A percentile compares a stretch with the other conserved stretches of the same genome.
phyloP scores from a whole-genome alignment of 495 filamentous ascomycete genomes.

The Penicillium mononematosum region DNA sequence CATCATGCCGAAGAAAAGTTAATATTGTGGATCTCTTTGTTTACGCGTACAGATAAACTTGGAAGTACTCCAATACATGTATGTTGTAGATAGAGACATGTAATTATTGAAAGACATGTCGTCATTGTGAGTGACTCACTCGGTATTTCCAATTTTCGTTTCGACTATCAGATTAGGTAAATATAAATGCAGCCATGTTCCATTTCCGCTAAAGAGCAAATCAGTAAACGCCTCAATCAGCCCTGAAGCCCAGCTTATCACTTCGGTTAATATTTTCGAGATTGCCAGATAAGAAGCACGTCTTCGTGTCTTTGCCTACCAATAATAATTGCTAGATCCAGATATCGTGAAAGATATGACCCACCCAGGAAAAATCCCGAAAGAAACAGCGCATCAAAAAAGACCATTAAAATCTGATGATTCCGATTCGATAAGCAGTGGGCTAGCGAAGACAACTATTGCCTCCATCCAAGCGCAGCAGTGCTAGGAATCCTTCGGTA shows the following conservation, averaged over 20 bases:
- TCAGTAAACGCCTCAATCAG: background rate
- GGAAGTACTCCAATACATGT: background rate
- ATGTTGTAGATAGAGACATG: too few species aligned
- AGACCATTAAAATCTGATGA: too few species aligned
- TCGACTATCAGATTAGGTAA: background rate
- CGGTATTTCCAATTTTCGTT: background rate
- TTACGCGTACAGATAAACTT: background rate
- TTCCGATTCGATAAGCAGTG: too few species aligned
- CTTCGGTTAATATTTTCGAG: background rate
- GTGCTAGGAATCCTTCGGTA: background rate
- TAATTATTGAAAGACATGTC: background rate
- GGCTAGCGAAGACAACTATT: background rate
- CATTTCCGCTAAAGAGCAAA: background rate
- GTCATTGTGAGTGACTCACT: constrained; percentile 2
- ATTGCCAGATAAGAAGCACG: background rate
- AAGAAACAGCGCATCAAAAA: background rate
- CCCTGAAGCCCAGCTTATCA: background rate
- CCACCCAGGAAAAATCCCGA: background rate
- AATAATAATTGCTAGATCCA: background rate
- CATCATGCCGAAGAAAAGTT: constrained; percentile 15
- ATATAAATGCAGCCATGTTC: too few species aligned
- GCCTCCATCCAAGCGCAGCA: background rate
- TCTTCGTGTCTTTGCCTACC: background rate
- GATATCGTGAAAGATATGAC: background rate
- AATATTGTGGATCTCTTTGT: constrained; percentile 7